Conservation (phyloP, 257 asterid genomes). For the Fraxinus pennsylvanica region DNA sequence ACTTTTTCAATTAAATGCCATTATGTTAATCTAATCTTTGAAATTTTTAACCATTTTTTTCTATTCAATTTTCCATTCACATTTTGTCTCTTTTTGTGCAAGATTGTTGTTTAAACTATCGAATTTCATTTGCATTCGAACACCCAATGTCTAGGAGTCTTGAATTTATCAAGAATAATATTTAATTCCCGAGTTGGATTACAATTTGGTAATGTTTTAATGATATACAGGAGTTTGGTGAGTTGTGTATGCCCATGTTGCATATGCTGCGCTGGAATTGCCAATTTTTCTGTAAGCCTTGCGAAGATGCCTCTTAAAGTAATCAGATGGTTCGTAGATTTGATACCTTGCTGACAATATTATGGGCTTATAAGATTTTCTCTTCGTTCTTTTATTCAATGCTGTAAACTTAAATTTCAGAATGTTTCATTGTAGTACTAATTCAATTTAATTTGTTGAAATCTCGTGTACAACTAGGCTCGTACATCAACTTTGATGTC, state of each 20-base stretch:
- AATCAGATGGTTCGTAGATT: slow-evolving; percentile 46
- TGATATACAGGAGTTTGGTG: slow-evolving; percentile 34
- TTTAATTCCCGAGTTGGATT: neutral
- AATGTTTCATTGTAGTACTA: no score
- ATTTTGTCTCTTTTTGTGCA: neutral
- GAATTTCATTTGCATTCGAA: no score
- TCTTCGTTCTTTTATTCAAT: no score
- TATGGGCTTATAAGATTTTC: neutral
- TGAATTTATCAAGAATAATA: neutral
- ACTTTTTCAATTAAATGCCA: neutral
- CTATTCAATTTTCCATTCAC: neutral
- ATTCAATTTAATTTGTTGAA: no score
- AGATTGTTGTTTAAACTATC: no score
- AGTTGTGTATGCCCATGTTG: slow-evolving; percentile 59
- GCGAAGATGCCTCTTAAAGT: slow-evolving; percentile 47
- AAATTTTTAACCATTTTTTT: no score
- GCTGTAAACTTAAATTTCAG: no score
- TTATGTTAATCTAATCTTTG: no score
- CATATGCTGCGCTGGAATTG: slow-evolving; percentile 52
- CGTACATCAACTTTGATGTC: no score
- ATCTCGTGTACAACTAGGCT: no score
- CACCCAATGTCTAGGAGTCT: no score
- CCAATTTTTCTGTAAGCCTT: slow-evolving; percentile 39
- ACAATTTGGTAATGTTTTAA: neutral
- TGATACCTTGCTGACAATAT: slow-evolving; percentile 52